These are phyloP conservation scores for Trichoderma afroharzianum DNA, from an alignment of 2,329 filamentous ascomycete genomes.

Conservation along the genomic window DNA sequence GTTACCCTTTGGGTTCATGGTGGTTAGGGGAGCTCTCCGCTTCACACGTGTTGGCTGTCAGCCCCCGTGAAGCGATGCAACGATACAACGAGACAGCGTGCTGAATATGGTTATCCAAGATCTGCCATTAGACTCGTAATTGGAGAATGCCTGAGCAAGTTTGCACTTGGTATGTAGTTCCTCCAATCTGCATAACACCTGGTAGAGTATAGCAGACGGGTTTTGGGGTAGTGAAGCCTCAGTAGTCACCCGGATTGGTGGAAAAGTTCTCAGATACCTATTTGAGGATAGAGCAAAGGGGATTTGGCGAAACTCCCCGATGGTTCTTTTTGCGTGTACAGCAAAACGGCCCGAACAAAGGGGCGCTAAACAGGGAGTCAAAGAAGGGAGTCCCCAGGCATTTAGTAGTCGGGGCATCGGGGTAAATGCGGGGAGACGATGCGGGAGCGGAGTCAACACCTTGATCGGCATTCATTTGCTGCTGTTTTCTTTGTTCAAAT, in stretches of 20 bases:
- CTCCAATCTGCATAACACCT: not conserved
- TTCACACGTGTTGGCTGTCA: constrained; percentile 2
- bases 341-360: constrained; percentile 15
- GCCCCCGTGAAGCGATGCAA: constrained; percentile 8
- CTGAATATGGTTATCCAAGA: not conserved
- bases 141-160: not conserved
- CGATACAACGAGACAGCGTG: constrained; percentile 10
- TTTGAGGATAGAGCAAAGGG: not conserved
- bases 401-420: not conserved
- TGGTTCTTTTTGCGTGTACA: constrained; percentile 4
- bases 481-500: not conserved
- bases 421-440: constrained; percentile 10
- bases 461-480: constrained; percentile 8
- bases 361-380: constrained; percentile 10
- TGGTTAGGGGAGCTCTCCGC: constrained; percentile 4
- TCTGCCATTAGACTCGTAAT: not conserved
- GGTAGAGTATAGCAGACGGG: not conserved
- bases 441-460: constrained; percentile 5
- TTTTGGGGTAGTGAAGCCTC: not conserved
- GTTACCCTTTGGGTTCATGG: not conserved
- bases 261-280: not conserved
- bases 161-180: not conserved
- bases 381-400: not conserved
- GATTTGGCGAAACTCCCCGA: constrained; percentile 16
- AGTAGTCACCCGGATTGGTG: not conserved